A percentile compares a stretch with the other conserved stretches of the same genome.
Conservation (phyloP, 371 early-diverging fungal species). For the Polyrhizophydium stewartii region DNA sequence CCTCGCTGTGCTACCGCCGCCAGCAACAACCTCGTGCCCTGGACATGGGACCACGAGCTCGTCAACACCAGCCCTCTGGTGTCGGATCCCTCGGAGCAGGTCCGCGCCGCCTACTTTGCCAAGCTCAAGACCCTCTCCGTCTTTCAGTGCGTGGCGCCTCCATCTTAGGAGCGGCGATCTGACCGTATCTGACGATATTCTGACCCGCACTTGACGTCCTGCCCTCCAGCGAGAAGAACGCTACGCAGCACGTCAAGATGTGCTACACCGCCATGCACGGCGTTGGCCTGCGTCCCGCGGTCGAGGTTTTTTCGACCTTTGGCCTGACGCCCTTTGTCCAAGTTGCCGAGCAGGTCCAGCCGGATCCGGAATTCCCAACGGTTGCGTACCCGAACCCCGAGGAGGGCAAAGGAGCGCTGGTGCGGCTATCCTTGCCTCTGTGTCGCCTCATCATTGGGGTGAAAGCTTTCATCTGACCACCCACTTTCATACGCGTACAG, state of each 20-base stretch:
- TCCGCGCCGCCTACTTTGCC: slow-evolving; percentile 65
- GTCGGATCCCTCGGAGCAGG: slow-evolving; percentile 50
- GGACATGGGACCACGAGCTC: slow-evolving; percentile 71
- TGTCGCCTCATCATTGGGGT: not conserved
- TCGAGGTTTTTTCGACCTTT: slow-evolving; percentile 63
- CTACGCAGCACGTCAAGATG: slow-evolving; percentile 53
- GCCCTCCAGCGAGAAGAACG: slow-evolving; percentile 42
- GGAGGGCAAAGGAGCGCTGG: slow-evolving; percentile 84
- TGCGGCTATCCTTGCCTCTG: slow-evolving; percentile 13
- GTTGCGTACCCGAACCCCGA: slow-evolving; percentile 77
- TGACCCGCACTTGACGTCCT: too few species aligned
- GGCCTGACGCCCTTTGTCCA: slow-evolving; percentile 60
- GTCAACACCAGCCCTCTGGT: slow-evolving; percentile 35
- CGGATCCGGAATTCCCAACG: slow-evolving; percentile 93
- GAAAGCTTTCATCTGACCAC: not conserved
- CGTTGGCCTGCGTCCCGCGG: slow-evolving; percentile 78
- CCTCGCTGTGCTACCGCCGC: not conserved
- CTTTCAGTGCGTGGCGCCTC: slow-evolving; percentile 6
- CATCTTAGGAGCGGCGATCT: too few species aligned
- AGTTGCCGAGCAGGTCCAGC: slow-evolving; percentile 64
- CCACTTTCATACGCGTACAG: slow-evolving; percentile 10
- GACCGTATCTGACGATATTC: too few species aligned
- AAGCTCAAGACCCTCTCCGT: slow-evolving; percentile 36
- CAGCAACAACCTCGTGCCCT: slow-evolving; percentile 61
- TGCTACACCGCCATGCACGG: slow-evolving; percentile 97